These are phyloP conservation scores for Hypoxylon sp. DNA, from an alignment of 2,329 filamentous ascomycete species.

Conservation along the genomic window DNA sequence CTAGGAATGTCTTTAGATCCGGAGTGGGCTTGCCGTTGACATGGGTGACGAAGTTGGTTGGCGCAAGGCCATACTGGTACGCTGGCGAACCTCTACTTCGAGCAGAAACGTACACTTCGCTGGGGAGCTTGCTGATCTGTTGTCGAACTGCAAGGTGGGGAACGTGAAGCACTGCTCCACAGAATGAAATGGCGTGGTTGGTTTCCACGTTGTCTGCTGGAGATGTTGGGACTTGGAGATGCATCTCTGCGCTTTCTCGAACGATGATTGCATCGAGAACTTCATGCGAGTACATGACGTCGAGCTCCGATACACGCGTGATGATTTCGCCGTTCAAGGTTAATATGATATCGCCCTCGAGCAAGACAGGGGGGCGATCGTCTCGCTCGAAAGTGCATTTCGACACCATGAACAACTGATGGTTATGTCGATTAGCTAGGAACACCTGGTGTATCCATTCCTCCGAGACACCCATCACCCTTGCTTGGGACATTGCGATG, in stretches of 20 bases:
- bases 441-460: constrained; percentile 95
- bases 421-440: constrained; percentile 87
- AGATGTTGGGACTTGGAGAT: constrained; percentile 84
- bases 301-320: constrained; percentile 91
- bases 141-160: constrained; percentile 97
- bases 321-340: constrained; percentile 92
- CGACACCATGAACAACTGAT: constrained; percentile 98
- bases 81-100: constrained; percentile 84
- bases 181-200: constrained; percentile 91
- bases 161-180: constrained; percentile 90
- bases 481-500: constrained; percentile 95
- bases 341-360: constrained; percentile 93
- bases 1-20: constrained; percentile 83
- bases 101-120: constrained; percentile 94
- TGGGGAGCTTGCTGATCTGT: constrained; percentile 96
- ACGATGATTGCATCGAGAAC: constrained; percentile 87
- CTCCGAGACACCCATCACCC: constrained; percentile 96
- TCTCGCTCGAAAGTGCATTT: constrained; percentile 80
- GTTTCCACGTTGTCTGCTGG: constrained; percentile 93
- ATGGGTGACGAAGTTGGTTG: constrained; percentile 97
- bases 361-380: constrained; percentile 67
- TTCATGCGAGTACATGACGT: constrained; percentile 95
- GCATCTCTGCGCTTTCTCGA: constrained; percentile 83
- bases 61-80: constrained; percentile 91
- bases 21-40: constrained; percentile 91